A percentile compares a stretch with the other conserved stretches of the same genome.
Conservation (phyloP, 805 yeast species). For the Candida michaelii region DNA sequence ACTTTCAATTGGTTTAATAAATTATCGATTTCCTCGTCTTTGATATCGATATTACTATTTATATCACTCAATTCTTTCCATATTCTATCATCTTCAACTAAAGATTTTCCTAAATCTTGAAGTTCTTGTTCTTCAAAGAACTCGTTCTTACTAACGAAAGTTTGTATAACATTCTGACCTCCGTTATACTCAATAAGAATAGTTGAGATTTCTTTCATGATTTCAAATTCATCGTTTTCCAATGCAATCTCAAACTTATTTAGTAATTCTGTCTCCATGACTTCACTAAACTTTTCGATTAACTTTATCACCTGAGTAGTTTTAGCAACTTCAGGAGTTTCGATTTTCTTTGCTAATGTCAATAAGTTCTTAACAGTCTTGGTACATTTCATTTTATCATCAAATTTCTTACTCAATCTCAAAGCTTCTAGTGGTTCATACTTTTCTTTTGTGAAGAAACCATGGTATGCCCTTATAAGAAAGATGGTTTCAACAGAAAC, state of each 20-base stretch:
- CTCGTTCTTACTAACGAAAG: slow-evolving; percentile 78
- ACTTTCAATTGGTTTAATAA: slow-evolving; percentile 54
- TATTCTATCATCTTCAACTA: slow-evolving; percentile 38
- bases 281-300: slow-evolving; percentile 72
- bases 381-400: slow-evolving; percentile 68
- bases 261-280: slow-evolving; percentile 70
- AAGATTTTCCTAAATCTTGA: slow-evolving; percentile 19
- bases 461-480: slow-evolving; percentile 72
- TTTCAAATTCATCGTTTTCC: slow-evolving; percentile 61
- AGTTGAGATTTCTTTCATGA: slow-evolving; percentile 74
- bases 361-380: slow-evolving; percentile 63
- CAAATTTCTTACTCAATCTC: slow-evolving; percentile 45
- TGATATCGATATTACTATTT: slow-evolving; percentile 43
- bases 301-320: slow-evolving; percentile 35
- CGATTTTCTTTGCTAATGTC: slow-evolving; percentile 63
- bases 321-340: slow-evolving; percentile 50
- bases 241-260: slow-evolving; percentile 74
- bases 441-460: slow-evolving; percentile 61
- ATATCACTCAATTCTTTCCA: slow-evolving; percentile 70
- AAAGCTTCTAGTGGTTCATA: slow-evolving; percentile 58
- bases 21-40: slow-evolving; percentile 52
- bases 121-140: slow-evolving; percentile 52
- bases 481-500: slow-evolving; percentile 71
- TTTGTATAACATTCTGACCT: slow-evolving; percentile 77
- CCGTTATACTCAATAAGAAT: slow-evolving; percentile 79